Percentiles rank a stretch among this genome's conserved stretches.
These are phyloP conservation scores for Fusarium pseudocircinatum DNA, from an alignment of 2,329 filamentous ascomycete species.

Conservation along the genomic window DNA sequence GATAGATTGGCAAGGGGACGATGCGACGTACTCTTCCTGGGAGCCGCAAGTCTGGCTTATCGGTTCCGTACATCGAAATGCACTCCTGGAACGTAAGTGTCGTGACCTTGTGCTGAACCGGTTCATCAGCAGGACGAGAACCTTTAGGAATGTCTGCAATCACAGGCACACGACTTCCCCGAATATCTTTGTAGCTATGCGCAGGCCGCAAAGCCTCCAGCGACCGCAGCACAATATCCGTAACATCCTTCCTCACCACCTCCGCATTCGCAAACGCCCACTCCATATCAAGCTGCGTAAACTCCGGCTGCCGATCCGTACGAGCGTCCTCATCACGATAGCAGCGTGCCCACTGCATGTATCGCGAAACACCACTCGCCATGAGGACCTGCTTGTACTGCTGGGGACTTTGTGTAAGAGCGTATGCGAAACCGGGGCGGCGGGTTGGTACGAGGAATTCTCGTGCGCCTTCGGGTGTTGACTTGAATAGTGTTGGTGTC, in stretches of 20 bases:
- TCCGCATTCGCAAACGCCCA: constrained; percentile 79
- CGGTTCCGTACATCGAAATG: constrained; percentile 84
- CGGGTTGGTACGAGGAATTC: constrained; percentile 95
- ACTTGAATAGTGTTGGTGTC: constrained; percentile 95
- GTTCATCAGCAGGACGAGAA: constrained; percentile 20
- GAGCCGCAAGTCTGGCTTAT: constrained; percentile 91
- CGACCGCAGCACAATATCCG: constrained; percentile 48
- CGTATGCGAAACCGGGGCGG: constrained; percentile 80
- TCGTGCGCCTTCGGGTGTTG: constrained; percentile 92
- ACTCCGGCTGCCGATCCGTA: constrained; percentile 94
- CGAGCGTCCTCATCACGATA: constrained; percentile 95
- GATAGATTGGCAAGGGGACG: accelerated
- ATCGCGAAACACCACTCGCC: constrained; percentile 83
- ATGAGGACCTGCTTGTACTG: constrained; percentile 99
- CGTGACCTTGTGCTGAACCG: constrained; percentile 46
- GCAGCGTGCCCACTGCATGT: constrained; percentile 93
- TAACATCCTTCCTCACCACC: constrained; percentile 48
- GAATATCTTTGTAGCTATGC: constrained; percentile 71
- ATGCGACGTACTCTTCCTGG: constrained; percentile 65
- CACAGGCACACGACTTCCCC: constrained; percentile 48
- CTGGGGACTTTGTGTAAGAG: constrained; percentile 93
- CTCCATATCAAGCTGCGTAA: constrained; percentile 93
- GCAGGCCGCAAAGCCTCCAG: constrained; percentile 43
- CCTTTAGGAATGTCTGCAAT: constrained; percentile 40
- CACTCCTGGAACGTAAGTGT: constrained; percentile 54